A percentile compares a stretch with the other conserved stretches of the same genome.
Conservation (phyloP, 768 basidiomycete genomes). For the Pleurotus pulmonarius region DNA sequence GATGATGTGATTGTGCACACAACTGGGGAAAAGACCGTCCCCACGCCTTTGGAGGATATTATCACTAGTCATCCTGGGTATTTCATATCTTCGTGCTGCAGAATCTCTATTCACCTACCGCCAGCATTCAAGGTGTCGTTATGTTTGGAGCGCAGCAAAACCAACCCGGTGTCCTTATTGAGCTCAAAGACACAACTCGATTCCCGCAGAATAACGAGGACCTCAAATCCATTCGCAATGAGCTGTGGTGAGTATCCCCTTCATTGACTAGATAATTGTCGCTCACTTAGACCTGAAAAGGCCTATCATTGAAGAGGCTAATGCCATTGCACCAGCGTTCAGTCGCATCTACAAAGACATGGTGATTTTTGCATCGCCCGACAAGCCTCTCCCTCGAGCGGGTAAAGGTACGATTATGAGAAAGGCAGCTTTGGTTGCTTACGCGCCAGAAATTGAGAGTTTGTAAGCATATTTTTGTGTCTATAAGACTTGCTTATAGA, state of each 20-base stretch:
- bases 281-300: slow-evolving; percentile 15
- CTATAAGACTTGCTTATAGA: not conserved
- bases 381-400: slow-evolving; percentile 38
- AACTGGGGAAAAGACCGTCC: slow-evolving; percentile 27
- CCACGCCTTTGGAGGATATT: slow-evolving; percentile 24
- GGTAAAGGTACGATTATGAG: slow-evolving; percentile 47
- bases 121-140: slow-evolving; percentile 27
- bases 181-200: slow-evolving; percentile 26
- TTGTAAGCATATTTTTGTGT: slow-evolving; percentile 24
- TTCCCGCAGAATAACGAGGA: slow-evolving; percentile 13
- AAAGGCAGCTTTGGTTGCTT: slow-evolving; percentile 37
- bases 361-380: slow-evolving; percentile 36
- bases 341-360: slow-evolving; percentile 50
- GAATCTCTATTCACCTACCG: slow-evolving; percentile 10
- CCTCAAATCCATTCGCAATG: slow-evolving; percentile 26
- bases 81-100: not conserved
- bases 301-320: slow-evolving; percentile 40
- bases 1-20: slow-evolving; percentile 26
- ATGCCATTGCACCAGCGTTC: slow-evolving; percentile 36
- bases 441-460: slow-evolving; percentile 41
- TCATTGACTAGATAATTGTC: not conserved
- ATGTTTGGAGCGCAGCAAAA: slow-evolving; percentile 42
- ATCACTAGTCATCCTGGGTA: slow-evolving; percentile 20
- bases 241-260: slow-evolving; percentile 29
- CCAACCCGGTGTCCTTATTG: slow-evolving; percentile 30